Conservation (phyloP, 129 eudicot genomes). For the Kitagawia praeruptora region DNA sequence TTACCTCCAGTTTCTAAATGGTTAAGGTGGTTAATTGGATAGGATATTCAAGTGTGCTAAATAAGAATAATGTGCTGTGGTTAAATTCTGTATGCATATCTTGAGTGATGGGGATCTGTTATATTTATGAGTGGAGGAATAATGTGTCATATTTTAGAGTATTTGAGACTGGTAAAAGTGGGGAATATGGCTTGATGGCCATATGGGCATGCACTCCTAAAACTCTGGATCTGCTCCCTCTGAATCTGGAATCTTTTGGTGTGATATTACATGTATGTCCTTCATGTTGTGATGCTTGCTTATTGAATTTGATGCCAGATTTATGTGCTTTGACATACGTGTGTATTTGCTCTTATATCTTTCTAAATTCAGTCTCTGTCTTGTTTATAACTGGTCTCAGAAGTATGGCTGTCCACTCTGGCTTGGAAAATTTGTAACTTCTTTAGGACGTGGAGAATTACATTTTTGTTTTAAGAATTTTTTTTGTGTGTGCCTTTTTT, state of each 20-base stretch:
- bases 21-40: slow-evolving; percentile 9
- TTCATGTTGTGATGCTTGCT: slow-evolving; percentile 11
- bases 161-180: not conserved
- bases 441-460: not conserved
- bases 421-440: not conserved
- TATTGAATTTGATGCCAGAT: not conserved
- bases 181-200: slow-evolving; percentile 12
- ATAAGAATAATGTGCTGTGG: not conserved
- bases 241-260: slow-evolving; percentile 18
- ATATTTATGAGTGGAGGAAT: slow-evolving; percentile 3
- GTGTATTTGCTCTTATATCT: not conserved
- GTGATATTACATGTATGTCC: slow-evolving; percentile 22
- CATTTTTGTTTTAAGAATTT: not conserved
- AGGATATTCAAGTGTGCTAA: not conserved
- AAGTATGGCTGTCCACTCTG: not conserved
- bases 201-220: slow-evolving; percentile 9
- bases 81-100: not conserved
- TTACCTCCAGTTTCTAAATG: not conserved
- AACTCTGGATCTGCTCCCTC: slow-evolving; percentile 30
- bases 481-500: not conserved
- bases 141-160: not conserved
- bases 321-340: not conserved
- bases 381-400: not conserved
- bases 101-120: slow-evolving; percentile 8
- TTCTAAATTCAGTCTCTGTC: not conserved